These are phyloP conservation scores for Aphanoascus verrucosus DNA, from an alignment of 2,329 filamentous ascomycete species.

Conservation along the genomic window DNA sequence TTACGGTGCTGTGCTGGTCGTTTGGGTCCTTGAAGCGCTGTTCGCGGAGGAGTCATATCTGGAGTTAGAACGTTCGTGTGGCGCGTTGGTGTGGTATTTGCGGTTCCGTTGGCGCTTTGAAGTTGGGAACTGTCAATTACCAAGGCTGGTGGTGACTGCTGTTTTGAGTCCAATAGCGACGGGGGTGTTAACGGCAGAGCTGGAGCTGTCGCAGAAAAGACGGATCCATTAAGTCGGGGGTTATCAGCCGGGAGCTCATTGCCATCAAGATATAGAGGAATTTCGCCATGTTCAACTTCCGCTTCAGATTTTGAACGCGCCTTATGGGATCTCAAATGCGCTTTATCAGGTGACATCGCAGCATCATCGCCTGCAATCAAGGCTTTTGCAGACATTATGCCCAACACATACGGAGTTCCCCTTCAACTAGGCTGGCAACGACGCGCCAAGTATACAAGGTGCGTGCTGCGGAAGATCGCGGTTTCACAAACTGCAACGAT, in stretches of 20 bases:
- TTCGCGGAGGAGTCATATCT: constrained; percentile 60
- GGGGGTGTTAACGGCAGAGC: constrained; percentile 33
- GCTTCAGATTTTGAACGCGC: constrained; percentile 30
- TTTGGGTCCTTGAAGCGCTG: constrained; percentile 22
- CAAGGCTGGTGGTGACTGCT: constrained; percentile 20
- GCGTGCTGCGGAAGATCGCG: background rate
- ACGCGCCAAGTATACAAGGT: background rate
- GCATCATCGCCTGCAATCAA: background rate
- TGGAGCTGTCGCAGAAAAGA: constrained; percentile 20
- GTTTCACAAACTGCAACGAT: background rate
- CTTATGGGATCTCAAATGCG: constrained; percentile 33
- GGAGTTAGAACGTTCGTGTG: constrained; percentile 62
- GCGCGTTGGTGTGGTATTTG: constrained; percentile 48
- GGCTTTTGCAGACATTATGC: background rate
- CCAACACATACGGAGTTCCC: background rate
- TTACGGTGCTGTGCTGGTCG: constrained; percentile 33
- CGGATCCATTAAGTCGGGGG: constrained; percentile 17
- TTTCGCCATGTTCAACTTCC: constrained; percentile 14
- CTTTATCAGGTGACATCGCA: constrained; percentile 17
- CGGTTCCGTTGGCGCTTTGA: constrained; percentile 9
- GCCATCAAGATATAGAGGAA: background rate
- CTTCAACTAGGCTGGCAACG: background rate
- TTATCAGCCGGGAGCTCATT: background rate
- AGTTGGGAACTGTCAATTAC: constrained; percentile 17
- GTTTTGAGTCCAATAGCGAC: constrained; percentile 21